A percentile compares a stretch with the other conserved stretches of the same genome.
phyloP scores from a whole-genome alignment of 1,284 basidiomycete species.

The Boletellus deceptivus region DNA sequence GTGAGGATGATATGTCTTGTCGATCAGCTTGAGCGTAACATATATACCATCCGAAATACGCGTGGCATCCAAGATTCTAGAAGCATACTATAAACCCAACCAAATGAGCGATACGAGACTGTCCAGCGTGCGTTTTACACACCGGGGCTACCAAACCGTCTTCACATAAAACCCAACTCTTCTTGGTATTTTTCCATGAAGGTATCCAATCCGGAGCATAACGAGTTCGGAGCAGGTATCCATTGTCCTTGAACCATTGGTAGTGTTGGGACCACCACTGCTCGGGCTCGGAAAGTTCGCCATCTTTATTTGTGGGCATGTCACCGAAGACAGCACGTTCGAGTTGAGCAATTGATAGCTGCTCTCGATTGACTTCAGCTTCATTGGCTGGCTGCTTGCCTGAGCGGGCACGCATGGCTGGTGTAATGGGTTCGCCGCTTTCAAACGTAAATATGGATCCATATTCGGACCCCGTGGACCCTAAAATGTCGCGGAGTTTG shows the following conservation, averaged over 20 bases:
- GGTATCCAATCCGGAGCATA: slow-evolving; percentile 38
- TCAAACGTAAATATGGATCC: slow-evolving; percentile 11
- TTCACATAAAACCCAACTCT: slow-evolving; percentile 19
- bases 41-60: slow-evolving; percentile 29
- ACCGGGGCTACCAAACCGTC: slow-evolving; percentile 17
- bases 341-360: not conserved
- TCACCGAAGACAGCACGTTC: not conserved
- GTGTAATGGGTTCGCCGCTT: not conserved
- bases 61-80: slow-evolving; percentile 31
- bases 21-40: slow-evolving; percentile 34
- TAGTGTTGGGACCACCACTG: slow-evolving; percentile 33
- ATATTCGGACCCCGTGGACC: slow-evolving; percentile 13
- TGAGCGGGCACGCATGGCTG: not conserved
- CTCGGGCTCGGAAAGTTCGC: slow-evolving; percentile 8
- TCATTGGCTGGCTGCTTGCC: slow-evolving; percentile 1
- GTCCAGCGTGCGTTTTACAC: not conserved
- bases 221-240: slow-evolving; percentile 37
- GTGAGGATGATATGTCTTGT: slow-evolving; percentile 11
- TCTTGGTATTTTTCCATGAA: slow-evolving; percentile 31
- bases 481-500: not conserved
- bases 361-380: not conserved
- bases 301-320: not conserved
- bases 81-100: slow-evolving; percentile 5
- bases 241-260: slow-evolving; percentile 32
- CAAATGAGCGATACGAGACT: not conserved